Conservation (phyloP, 352 stramenopile species). For the Halophytophthora batemanensis region DNA sequence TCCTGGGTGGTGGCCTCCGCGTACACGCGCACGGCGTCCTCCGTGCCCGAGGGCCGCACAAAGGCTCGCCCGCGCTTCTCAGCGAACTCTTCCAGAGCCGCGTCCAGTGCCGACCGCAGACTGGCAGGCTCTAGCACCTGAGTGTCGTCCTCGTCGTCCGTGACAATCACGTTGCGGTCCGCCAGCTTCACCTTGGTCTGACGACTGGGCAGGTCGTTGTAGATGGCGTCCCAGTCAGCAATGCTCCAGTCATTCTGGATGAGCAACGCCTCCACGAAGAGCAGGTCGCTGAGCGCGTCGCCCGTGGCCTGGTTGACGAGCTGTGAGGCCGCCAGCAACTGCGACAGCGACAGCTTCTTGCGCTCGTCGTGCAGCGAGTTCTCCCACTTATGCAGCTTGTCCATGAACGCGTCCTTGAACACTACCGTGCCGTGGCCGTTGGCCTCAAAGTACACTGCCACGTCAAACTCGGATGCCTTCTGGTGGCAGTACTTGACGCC, state of each 20-base stretch:
- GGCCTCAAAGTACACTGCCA: slow-evolving; percentile 99
- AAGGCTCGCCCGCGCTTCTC: slow-evolving; percentile 85
- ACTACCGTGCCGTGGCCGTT: slow-evolving; percentile 99
- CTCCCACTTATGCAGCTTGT: slow-evolving; percentile 82
- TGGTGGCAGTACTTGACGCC: slow-evolving; percentile 98
- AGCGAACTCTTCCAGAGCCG: slow-evolving; percentile 51
- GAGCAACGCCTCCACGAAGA: slow-evolving; percentile 96
- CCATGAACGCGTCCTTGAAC: slow-evolving; percentile 89
- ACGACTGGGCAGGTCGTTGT: slow-evolving; percentile 92
- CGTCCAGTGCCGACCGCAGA: slow-evolving; percentile 54
- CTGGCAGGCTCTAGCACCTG: slow-evolving; percentile 54
- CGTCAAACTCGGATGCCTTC: slow-evolving; percentile 94
- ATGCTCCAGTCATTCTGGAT: slow-evolving; percentile 87
- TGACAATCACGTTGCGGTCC: slow-evolving; percentile 61
- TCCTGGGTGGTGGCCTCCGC: slow-evolving; percentile 92
- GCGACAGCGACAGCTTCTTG: slow-evolving; percentile 79
- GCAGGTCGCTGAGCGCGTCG: slow-evolving; percentile 96
- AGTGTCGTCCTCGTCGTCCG: slow-evolving; percentile 66
- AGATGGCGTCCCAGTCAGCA: slow-evolving; percentile 92
- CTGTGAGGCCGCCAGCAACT: slow-evolving; percentile 84
- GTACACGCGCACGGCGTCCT: slow-evolving; percentile 98
- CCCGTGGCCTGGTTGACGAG: slow-evolving; percentile 97
- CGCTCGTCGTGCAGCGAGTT: slow-evolving; percentile 67
- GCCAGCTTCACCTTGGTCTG: slow-evolving; percentile 86
- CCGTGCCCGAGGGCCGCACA: slow-evolving; percentile 96